phyloP scores from a whole-genome alignment of 139 green algal genomes.

The Raphidocelis subcapitata region DNA sequence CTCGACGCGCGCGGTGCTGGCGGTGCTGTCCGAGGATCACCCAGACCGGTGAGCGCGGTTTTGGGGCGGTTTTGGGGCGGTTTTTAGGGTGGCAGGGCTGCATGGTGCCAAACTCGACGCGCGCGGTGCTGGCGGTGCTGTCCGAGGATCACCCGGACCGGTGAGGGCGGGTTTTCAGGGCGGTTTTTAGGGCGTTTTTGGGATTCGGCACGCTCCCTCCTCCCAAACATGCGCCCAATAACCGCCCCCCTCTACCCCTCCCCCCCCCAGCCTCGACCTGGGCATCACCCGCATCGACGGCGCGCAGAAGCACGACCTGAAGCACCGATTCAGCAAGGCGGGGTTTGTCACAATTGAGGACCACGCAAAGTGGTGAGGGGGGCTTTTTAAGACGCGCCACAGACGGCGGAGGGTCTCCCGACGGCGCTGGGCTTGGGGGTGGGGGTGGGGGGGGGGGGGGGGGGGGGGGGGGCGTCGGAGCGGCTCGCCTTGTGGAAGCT shows the following conservation, averaged over 20 bases:
- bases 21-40: conserved; percentile 17
- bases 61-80: neutral
- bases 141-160: conserved; percentile 17
- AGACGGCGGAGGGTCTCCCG: too few species aligned
- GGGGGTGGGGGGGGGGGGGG: too few species aligned
- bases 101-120: conserved; percentile 25
- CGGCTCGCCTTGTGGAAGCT: too few species aligned
- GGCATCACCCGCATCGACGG: conserved; percentile 31
- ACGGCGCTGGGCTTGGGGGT: too few species aligned
- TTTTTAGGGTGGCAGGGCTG: too few species aligned
- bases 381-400: too few species aligned
- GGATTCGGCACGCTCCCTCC: too few species aligned
- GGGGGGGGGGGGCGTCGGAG: too few species aligned
- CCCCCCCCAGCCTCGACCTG: conserved; percentile 11
- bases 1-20: conserved; percentile 17
- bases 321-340: conserved; percentile 15
- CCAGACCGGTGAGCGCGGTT: neutral
- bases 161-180: neutral
- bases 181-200: neutral
- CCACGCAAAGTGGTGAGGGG: conserved; percentile 19
- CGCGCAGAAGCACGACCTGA: conserved; percentile 26
- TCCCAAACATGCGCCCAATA: too few species aligned
- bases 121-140: conserved; percentile 18
- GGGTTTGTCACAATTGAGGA: conserved; percentile 28
- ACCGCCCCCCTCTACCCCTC: neutral